These are phyloP conservation scores for Glycine latifolia DNA, from an alignment of 306 rosid genomes.

Conservation along the genomic window DNA sequence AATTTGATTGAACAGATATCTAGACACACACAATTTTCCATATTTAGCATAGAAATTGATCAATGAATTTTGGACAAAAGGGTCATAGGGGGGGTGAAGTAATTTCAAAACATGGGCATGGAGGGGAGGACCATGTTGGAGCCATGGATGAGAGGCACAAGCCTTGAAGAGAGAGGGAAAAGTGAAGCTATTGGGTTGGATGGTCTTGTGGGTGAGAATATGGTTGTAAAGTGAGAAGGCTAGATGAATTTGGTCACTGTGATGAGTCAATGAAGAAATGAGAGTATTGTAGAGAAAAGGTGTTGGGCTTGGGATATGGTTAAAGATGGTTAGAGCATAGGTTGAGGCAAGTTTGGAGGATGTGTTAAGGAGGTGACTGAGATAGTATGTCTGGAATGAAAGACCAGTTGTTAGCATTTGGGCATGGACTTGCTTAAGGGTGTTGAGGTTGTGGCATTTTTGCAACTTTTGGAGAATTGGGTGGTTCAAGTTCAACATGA, in stretches of 20 bases:
- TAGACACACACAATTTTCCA: slow-evolving; percentile 49
- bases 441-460: slow-evolving; percentile 39
- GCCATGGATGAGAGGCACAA: slow-evolving; percentile 43
- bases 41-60: slow-evolving; percentile 55
- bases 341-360: slow-evolving; percentile 44
- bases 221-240: slow-evolving; percentile 50
- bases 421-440: slow-evolving; percentile 56
- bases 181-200: slow-evolving; percentile 58
- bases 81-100: slow-evolving; percentile 54
- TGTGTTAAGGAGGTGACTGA: slow-evolving; percentile 49
- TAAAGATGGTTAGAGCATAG: slow-evolving; percentile 52
- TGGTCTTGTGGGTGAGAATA: slow-evolving; percentile 40
- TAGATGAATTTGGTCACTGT: slow-evolving; percentile 24
- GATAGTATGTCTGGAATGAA: slow-evolving; percentile 51
- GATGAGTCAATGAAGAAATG: slow-evolving; percentile 51
- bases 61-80: slow-evolving; percentile 54
- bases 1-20: slow-evolving; percentile 50
- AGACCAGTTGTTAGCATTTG: slow-evolving; percentile 51
- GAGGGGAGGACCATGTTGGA: slow-evolving; percentile 50
- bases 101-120: slow-evolving; percentile 61
- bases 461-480: slow-evolving; percentile 46
- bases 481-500: slow-evolving; percentile 19
- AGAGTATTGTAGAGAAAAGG: slow-evolving; percentile 59
- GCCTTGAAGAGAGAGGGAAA: slow-evolving; percentile 62
- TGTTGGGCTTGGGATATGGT: slow-evolving; percentile 48